Base-by-base conservation (phyloP, 2,329 filamentous ascomycete genomes). In the Pseudodiploospora longispora region DNA sequence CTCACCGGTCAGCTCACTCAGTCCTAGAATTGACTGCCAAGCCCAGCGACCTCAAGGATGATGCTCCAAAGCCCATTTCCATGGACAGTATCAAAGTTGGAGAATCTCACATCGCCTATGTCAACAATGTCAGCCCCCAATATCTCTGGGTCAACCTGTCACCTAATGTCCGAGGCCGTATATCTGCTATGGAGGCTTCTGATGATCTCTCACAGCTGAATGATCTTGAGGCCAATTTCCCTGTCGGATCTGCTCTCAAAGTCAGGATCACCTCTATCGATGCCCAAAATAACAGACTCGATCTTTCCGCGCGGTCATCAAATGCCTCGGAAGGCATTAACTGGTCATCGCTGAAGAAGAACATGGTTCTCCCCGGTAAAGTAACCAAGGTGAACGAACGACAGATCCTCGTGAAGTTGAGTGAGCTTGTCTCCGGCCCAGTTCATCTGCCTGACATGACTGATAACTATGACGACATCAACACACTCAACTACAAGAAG, bases 121-220 rank as follows among this genome's bases (percentile, higher is more conserved):
- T 98, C 59, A 98, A 97, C 72, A 97, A 96, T 59, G 74, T 91
- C 49, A 78, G 78, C 27, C 76, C 86, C 29, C 82, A 87, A 51
- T 86, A 78, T 58, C 73, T 95, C 27, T 97, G 93, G 91, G 84
- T 94, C 38, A 96, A 89, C 58, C 67, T 98, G 27, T 88, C 90
- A 2, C 89, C 93, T 6, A 87, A 84, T 42, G 82, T 98, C 10
- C 83, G 90, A 47, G 93, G 93, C 44, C 81, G 89, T 41, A 79
- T 98, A 44, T 80, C 81, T 43, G 76, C 85, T 49, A 80, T 93
- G 62, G 90, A 97, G 58, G 79, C 93, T 6, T 89, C 88, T 0
- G 87, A 95, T 55, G 89, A 97, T 61, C 69, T 95, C 38, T 85
- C 88, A 6, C 74, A 86, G 43, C 70, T 95, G 32, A 78, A 83